Evolutionary conservation across 306 rosid genomes (phyloP).

Genomic region (Hylodesmum podocarpum): DNA sequence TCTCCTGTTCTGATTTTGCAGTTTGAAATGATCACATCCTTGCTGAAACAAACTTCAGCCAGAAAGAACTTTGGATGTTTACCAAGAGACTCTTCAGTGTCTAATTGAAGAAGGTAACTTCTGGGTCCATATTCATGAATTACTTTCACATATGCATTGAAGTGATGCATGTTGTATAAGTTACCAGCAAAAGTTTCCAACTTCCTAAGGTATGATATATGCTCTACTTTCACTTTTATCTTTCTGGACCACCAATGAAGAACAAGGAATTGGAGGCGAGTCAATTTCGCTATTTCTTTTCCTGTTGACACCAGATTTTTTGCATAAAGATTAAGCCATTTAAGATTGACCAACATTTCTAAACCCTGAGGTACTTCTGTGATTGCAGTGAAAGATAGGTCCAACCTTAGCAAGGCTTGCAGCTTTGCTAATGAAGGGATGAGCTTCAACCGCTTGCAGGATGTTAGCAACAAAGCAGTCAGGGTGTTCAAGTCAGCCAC

Average conservation of each 20-base stretch:
- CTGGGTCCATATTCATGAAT: background rate
- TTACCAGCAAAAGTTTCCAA: background rate
- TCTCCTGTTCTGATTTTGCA: background rate
- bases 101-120: conserved; percentile 9
- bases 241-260: conserved; percentile 14
- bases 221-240: conserved; percentile 1
- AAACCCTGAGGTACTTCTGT: conserved; percentile 9
- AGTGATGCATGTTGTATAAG: background rate
- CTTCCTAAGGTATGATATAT: background rate
- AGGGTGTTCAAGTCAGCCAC: background rate
- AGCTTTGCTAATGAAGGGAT: background rate
- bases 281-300: background rate
- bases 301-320: background rate
- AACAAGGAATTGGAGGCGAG: conserved; percentile 5
- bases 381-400: conserved; percentile 6
- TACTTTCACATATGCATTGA: background rate
- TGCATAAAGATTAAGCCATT: conserved; percentile 22
- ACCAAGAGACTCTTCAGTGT: background rate
- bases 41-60: background rate
- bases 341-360: conserved; percentile 19
- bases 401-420: background rate
- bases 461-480: background rate
- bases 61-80: background rate
- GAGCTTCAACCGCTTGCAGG: background rate
- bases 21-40: background rate